A percentile compares a stretch with the other conserved stretches of the same genome.
These are phyloP conservation scores for Thuja plicata DNA, from an alignment of 83 land plant genomes.

Conservation along the genomic window DNA sequence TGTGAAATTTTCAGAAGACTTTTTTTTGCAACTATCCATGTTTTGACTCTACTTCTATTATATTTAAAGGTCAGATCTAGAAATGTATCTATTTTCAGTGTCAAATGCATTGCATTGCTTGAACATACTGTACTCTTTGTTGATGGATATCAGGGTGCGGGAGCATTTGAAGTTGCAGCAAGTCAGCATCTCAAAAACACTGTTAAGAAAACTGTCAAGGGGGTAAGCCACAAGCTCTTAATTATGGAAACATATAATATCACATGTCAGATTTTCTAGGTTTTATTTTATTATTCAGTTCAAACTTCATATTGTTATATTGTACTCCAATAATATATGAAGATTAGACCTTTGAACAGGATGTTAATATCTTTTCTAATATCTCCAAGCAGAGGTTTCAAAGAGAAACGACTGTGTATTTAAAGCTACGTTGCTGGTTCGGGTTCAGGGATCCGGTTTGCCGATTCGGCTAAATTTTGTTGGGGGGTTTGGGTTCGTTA, in stretches of 20 bases:
- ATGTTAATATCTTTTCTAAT: not conserved
- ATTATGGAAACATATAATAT: not conserved
- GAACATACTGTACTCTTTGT: not conserved
- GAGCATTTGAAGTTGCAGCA: slow-evolving; percentile 99
- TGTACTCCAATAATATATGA: not conserved
- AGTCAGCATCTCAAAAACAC: slow-evolving; percentile 86
- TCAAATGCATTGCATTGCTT: not conserved
- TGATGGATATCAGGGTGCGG: slow-evolving; percentile 71
- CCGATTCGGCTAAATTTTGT: too few relatives aligned
- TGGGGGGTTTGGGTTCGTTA: too few relatives aligned
- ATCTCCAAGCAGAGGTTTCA: not conserved
- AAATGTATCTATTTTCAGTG: not conserved
- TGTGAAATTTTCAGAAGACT: not conserved
- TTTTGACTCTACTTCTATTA: not conserved
- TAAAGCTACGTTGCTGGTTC: not conserved
- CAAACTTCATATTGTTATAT: not conserved
- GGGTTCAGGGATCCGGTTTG: too few relatives aligned
- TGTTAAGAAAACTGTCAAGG: slow-evolving; percentile 92
- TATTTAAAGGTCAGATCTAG: not conserved
- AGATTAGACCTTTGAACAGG: not conserved
- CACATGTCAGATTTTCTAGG: not conserved
- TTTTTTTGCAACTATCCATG: not conserved
- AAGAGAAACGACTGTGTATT: not conserved
- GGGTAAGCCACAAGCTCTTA: slow-evolving; percentile 47
- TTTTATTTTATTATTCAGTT: not conserved